Conservation (phyloP, 345 rosid species). For the Pseudoturritis turrita region DNA sequence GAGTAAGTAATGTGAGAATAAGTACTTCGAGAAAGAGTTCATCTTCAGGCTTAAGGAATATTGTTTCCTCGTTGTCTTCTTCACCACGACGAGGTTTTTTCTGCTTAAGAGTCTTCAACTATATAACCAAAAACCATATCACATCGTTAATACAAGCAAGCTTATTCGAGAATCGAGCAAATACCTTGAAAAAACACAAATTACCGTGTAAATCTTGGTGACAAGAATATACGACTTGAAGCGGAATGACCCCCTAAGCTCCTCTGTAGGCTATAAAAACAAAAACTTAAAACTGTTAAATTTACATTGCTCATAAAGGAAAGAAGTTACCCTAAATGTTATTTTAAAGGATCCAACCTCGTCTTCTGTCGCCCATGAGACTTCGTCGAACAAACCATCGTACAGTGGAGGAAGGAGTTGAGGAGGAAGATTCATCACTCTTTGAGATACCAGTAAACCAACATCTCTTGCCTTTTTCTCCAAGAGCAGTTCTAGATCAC, state of each 20-base stretch:
- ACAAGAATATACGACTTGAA: conserved; percentile 59
- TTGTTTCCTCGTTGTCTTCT: conserved; percentile 38
- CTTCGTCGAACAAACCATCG: conserved; percentile 74
- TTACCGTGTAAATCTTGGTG: conserved; percentile 78
- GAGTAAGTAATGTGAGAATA: not conserved
- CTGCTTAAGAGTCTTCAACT: conserved; percentile 49
- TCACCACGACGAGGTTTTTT: conserved; percentile 36
- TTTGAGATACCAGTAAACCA: conserved; percentile 84
- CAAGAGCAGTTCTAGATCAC: conserved; percentile 42
- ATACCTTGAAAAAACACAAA: not conserved
- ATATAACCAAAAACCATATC: conserved; percentile 10
- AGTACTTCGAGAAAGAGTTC: conserved; percentile 78
- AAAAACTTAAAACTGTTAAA: not conserved
- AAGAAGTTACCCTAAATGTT: not conserved
- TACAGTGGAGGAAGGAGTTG: conserved; percentile 89
- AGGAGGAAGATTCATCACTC: conserved; percentile 78
- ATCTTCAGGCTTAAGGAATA: conserved; percentile 79
- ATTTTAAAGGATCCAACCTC: conserved; percentile 58
- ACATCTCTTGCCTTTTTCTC: conserved; percentile 47
- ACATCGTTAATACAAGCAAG: not conserved
- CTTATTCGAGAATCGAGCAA: not conserved
- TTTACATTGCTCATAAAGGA: not conserved
- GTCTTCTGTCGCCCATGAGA: conserved; percentile 88
- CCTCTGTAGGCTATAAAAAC: conserved; percentile 64
- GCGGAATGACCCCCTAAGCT: conserved; percentile 54